Evolutionary conservation across 768 basidiomycete genomes (phyloP).

Genomic region (Gautieria morchelliformis): DNA sequence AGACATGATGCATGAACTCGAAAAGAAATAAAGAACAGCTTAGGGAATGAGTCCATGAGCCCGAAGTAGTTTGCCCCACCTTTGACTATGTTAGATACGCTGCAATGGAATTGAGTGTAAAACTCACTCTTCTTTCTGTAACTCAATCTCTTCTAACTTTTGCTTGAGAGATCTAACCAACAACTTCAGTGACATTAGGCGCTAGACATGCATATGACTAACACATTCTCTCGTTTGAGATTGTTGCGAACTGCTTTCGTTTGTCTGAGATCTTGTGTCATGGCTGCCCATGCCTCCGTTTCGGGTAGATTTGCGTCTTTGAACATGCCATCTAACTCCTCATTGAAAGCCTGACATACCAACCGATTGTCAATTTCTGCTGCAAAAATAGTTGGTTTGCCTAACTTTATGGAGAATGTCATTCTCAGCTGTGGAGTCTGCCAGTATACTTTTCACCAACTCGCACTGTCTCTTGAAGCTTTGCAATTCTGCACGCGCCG

Average conservation of each 20-base stretch:
- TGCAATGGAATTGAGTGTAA: constrained; percentile 1
- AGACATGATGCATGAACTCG: neutral
- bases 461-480: constrained; percentile 67
- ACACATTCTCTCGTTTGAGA: constrained; percentile 76
- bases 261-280: constrained; percentile 60
- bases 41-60: constrained; percentile 35
- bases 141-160: constrained; percentile 57
- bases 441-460: constrained; percentile 65
- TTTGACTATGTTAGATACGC: constrained; percentile 22
- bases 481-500: constrained; percentile 52
- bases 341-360: constrained; percentile 74
- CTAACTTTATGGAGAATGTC: constrained; percentile 88
- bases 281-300: constrained; percentile 73
- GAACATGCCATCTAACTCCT: constrained; percentile 87
- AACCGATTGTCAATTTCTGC: neutral
- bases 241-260: constrained; percentile 71
- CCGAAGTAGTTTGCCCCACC: constrained; percentile 58
- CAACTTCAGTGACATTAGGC: constrained; percentile 6
- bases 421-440: constrained; percentile 76
- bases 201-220: constrained; percentile 21
- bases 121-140: constrained; percentile 74
- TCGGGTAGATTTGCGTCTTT: constrained; percentile 75
- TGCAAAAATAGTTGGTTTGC: neutral
- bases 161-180: constrained; percentile 54
- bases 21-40: constrained; percentile 6